phyloP scores from a whole-genome alignment of 345 rosid species.

The Lepidium didymum region DNA sequence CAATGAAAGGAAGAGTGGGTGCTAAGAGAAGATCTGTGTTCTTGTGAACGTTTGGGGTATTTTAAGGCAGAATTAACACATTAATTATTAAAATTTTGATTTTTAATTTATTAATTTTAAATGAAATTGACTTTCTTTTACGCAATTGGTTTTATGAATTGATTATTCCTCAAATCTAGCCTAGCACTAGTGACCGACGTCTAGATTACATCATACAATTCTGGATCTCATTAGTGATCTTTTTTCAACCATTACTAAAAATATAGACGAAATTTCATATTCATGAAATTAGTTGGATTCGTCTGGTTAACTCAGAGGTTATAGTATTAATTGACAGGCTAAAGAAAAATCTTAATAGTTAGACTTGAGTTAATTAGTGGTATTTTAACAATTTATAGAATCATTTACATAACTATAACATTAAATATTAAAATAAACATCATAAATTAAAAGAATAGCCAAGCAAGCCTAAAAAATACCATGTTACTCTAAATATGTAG shows the following conservation, averaged over 20 bases:
- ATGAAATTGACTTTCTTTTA: neutral
- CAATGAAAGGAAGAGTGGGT: constrained; percentile 10
- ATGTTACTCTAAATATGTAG: neutral
- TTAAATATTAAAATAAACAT: neutral
- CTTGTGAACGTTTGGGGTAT: constrained; percentile 19
- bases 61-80: constrained; percentile 8
- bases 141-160: neutral
- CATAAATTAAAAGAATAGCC: neutral
- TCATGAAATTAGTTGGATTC: too few relatives aligned
- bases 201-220: neutral
- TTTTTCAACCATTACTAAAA: neutral
- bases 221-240: neutral
- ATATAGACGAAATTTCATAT: too few relatives aligned
- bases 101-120: neutral
- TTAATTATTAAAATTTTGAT: constrained; percentile 9
- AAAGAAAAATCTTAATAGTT: neutral
- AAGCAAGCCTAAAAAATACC: neutral
- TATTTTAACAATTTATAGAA: neutral
- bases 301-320: too few relatives aligned
- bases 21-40: constrained; percentile 24
- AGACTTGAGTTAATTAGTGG: neutral
- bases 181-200: constrained; percentile 12
- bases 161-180: constrained; percentile 24
- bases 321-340: neutral
- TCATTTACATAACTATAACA: neutral